Evolutionary conservation across 2,329 filamentous ascomycete genomes (phyloP), one percentile per base, ranked within the genome.

Genomic region (Trichoderma asperellum): DNA sequence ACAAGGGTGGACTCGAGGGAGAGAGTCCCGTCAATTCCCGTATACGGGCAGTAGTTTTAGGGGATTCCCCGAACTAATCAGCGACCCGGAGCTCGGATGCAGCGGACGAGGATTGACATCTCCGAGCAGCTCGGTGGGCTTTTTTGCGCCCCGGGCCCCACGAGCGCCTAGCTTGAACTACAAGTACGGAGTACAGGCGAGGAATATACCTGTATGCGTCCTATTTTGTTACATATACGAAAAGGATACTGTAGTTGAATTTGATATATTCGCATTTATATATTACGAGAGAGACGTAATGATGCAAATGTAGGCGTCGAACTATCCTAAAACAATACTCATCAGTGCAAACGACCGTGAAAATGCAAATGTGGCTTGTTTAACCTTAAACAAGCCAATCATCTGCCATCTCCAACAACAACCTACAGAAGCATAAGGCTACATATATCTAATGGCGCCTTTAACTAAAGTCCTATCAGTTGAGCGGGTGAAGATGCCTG

Each of bases 71-170:
- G 40, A 43, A 21, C 27, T 35, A 53, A 27, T 53, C 2, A 27
- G 47, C 43, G 29, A 37, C 40, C 47, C 40, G 55, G 57, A 35
- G 62, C 55, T 67, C 64, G 64, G 64, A 67, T 58, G 55, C 40
- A 21, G 32, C 64, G 64, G 64, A 52, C 64, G 58, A 59, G n/a
- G 55, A 12, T 35, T 35, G 53, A 10, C 55, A 58, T 59, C 64
- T 58, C 64, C 64, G 64, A 67, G 64, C 64, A 24, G 55, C 40
- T 58, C 64, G 55, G 64, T 40, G 35, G 58, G 58, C 47, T 59
- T 37, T 52, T 59, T 40, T 59, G 18, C 29, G 40, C 21, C 16
- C 64, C 55, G 64, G 40, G 55, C 55, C 37, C 49, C 52, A 21
- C 49, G 35, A 12, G 24, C 59, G 40, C 18, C 18, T 35, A 40